Evolutionary conservation across 164 flowering plant genomes (phyloP), one percentile per base, ranked within the genome.

Genomic region (Macadamia integrifolia): DNA sequence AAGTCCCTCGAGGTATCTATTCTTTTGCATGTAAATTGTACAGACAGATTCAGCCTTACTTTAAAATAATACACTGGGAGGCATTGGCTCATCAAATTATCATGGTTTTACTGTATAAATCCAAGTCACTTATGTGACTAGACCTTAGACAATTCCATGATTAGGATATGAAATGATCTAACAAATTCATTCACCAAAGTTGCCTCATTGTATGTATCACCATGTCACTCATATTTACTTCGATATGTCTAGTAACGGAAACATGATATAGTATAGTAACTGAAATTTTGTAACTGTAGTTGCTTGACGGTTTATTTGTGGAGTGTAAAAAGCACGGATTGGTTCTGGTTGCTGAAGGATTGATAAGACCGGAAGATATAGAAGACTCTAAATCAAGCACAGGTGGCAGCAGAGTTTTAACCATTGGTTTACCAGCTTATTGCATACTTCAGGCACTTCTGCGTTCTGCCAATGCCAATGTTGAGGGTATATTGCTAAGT

Each of bases 381-480:
- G 91, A 89, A 78, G 85, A 86, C 70, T 82, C 83, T 29, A 88
- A 84, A 64, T 80, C 84, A 32, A 77, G 67, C 58, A 83, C 80
- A 70, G 82, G 76, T 53, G 78, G 80, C 40, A 70, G 71, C 64
- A 68, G 71, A 71, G 78, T 89, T 6, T 68, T 88, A 48, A 78
- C 81, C 71, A 66, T 82, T n/a, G 97, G 98, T 35, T 77, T 93
- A 66, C 97, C 88, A 15, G 88, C 98, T 64, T 90, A 87, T 76
- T 80, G 87, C 83, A 69, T 93, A 73, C 83, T 90, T 66, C 81
- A 86, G 72, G 35, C 77, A 46, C 84, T 91, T 60, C 6, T 93
- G 60, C 86, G 85, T 66, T 91, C 98, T 28, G 88, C 79, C 23
- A 85, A 85, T 75, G 88, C 89, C 53, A 79, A 85, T 68, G 80